Base-by-base conservation (phyloP, 805 yeast genomes). In the Candida orba region DNA sequence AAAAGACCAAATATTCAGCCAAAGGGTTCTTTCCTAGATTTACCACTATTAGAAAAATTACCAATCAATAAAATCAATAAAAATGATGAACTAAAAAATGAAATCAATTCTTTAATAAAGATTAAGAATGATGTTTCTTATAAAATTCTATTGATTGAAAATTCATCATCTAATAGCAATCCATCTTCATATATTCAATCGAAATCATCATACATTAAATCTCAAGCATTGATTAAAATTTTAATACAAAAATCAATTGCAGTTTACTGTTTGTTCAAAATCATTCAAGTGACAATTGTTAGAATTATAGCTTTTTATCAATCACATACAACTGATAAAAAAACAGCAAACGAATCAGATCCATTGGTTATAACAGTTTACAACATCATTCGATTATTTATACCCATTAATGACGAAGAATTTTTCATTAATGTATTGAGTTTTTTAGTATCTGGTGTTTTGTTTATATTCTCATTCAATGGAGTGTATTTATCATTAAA, bases 381-480 rank as follows among this genome's bases (percentile, higher is more conserved):
- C 1, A 63, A 63, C 15, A 46, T 66, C 1, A 38, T 66, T 9
- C 61, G 63, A 43, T 42, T 67, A 9, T 44, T 66, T 18, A 41
- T 63, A 17, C 52, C 62, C 12, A 60, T 65, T 30, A 60, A 63
- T 33, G 68, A 66, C 38, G 57, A 67, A 17, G 67, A 67, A 20
- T 56, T 65, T 4, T 48, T 66, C 2, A 53, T 64, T 6, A 68
- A 59, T 41, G 69, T 65, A 41, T 52, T 68, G 14, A 67, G 71
- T 37, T 69, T 82, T 45, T 49, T 77, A 3, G 55, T 82, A 14
- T 77, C 86, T 1, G 77, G 81, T 10, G 69, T 73, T 14, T 65
- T 83, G 41, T 82, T 83, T 52, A 54, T 76, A 1, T 72, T 83
- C 45, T 79, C 87, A 1, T 71, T 83, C 52, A 78, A 83, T 23